These are phyloP conservation scores for Lasiodiplodia citricola DNA, from an alignment of 2,329 filamentous ascomycete genomes.

Conservation along the genomic window DNA sequence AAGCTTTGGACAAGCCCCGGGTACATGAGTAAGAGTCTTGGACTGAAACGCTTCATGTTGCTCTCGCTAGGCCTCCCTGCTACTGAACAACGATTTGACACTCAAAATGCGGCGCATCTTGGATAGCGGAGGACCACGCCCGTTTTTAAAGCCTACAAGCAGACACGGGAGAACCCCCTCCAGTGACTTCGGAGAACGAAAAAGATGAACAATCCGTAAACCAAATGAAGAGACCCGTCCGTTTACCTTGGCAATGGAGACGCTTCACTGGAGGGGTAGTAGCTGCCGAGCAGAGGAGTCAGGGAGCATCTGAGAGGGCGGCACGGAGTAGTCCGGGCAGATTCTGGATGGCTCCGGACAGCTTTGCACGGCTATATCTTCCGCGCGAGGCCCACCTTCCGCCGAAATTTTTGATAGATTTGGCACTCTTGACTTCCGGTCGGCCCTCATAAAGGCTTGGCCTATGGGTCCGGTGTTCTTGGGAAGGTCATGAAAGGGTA, in stretches of 20 bases:
- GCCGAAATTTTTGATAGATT: neutral
- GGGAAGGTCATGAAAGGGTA: neutral
- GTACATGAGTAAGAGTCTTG: neutral
- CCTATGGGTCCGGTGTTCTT: neutral
- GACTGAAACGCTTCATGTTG: neutral
- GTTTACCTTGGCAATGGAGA: constrained; percentile 1
- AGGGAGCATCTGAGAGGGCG: neutral
- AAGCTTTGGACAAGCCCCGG: constrained; percentile 2
- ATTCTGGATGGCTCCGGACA: neutral
- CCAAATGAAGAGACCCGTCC: neutral
- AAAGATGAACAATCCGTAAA: neutral
- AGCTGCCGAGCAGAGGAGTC: neutral
- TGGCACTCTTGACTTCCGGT: neutral
- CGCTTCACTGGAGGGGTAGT: neutral
- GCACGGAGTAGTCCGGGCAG: constrained; percentile 1
- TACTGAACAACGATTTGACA: too few species aligned
- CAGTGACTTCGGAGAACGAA: neutral
- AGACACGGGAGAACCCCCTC: neutral
- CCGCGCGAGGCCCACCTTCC: neutral
- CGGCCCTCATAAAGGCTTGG: neutral
- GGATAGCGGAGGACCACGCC: neutral
- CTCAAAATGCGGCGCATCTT: neutral
- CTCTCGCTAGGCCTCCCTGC: neutral
- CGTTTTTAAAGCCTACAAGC: neutral
- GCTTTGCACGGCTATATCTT: neutral